Percentiles rank a stretch among this genome's conserved stretches.
phyloP scores from a whole-genome alignment of 192 early-diverging fungal genomes.

The Backusella mclennaniae region DNA sequence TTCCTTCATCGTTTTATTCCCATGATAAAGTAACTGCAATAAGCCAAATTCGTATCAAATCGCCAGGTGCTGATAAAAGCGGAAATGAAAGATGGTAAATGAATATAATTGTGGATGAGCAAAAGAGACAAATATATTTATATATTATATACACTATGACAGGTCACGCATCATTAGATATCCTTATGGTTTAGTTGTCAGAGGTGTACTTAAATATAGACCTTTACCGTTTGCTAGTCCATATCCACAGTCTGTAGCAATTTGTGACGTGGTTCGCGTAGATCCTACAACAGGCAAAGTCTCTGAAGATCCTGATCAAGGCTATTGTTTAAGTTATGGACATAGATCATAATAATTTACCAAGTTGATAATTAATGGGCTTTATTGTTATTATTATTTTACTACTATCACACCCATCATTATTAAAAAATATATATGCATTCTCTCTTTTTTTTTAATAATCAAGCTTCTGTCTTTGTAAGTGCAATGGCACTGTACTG shows the following conservation, averaged over 20 bases:
- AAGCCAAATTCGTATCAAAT: slow-evolving; percentile 37
- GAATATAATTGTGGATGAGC: background rate
- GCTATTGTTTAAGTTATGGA: slow-evolving; percentile 25
- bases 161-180: slow-evolving; percentile 40
- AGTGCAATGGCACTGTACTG: slow-evolving; percentile 68
- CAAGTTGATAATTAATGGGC: background rate
- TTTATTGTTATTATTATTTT: slow-evolving; percentile 5
- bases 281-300: slow-evolving; percentile 37
- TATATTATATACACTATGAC: background rate
- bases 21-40: slow-evolving; percentile 9
- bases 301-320: slow-evolving; percentile 30
- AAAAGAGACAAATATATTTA: background rate
- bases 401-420: background rate
- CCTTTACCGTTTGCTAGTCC: slow-evolving; percentile 17
- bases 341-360: background rate
- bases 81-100: slow-evolving; percentile 41
- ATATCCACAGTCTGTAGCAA: slow-evolving; percentile 29
- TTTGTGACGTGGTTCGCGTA: slow-evolving; percentile 32
- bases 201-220: slow-evolving; percentile 35
- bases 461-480: background rate
- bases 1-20: slow-evolving; percentile 25
- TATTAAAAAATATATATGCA: background rate
- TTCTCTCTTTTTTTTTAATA: background rate
- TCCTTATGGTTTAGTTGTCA: slow-evolving; percentile 29
- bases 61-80: slow-evolving; percentile 37